Conservation (phyloP, 257 asterid genomes). For the Coffea canephora region DNA sequence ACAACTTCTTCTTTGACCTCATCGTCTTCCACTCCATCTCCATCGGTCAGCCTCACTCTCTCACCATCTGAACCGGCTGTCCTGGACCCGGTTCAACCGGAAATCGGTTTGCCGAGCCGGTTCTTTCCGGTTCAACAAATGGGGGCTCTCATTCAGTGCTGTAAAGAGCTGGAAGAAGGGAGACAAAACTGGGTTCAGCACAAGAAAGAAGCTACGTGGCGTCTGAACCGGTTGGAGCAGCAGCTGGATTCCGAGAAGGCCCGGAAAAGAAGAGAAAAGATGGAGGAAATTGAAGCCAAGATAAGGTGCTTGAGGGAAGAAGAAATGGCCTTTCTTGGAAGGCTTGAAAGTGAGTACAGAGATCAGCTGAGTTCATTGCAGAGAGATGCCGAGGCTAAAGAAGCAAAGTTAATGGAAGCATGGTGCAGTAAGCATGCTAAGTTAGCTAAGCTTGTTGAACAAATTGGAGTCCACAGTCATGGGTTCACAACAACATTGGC, state of each 20-base stretch:
- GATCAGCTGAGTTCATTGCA: conserved; percentile 52
- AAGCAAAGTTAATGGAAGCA: conserved; percentile 60
- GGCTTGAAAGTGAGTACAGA: conserved; percentile 62
- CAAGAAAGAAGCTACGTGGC: conserved; percentile 75
- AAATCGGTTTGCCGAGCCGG: conserved; percentile 13
- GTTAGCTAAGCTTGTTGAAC: conserved; percentile 49
- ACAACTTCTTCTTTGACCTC: conserved; percentile 47
- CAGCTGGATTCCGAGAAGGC: conserved; percentile 68
- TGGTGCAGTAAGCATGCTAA: conserved; percentile 57
- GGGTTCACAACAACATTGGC: conserved; percentile 20
- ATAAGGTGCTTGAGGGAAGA: conserved; percentile 55
- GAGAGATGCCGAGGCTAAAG: conserved; percentile 71
- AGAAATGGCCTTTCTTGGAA: conserved; percentile 46
- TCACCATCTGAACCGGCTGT: conserved; percentile 61
- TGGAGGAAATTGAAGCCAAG: conserved; percentile 57
- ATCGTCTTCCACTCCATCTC: conserved; percentile 49
- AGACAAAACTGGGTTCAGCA: conserved; percentile 61
- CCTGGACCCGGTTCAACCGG: conserved; percentile 35
- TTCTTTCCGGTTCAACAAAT: conserved; percentile 43
- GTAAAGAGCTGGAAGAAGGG: conserved; percentile 70
- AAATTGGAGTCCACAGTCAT: conserved; percentile 40
- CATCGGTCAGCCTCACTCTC: conserved; percentile 64
- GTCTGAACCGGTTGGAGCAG: conserved; percentile 72
- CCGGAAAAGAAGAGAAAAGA: conserved; percentile 57
- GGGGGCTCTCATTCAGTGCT: conserved; percentile 45